Conservation (phyloP, 768 basidiomycete genomes). For the Hericium coralloides region DNA sequence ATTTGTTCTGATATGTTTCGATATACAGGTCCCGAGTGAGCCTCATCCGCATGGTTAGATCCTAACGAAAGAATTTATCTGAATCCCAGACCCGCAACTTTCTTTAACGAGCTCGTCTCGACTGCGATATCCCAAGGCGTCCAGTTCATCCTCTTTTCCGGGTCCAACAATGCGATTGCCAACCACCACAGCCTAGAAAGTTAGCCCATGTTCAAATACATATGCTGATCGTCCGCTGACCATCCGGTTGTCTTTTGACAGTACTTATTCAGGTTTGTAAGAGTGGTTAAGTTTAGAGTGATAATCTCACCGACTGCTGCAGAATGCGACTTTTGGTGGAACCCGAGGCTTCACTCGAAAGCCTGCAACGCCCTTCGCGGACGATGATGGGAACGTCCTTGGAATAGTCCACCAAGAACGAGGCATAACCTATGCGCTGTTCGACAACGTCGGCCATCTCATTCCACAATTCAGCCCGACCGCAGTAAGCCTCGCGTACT, state of each 20-base stretch:
- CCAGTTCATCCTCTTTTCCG: constrained; percentile 5
- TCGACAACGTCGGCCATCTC: constrained; percentile 31
- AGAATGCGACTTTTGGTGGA: constrained; percentile 78
- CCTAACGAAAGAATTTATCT: not conserved
- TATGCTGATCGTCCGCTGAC: not conserved
- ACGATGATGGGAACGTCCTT: constrained; percentile 47
- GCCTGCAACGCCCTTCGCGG: constrained; percentile 61
- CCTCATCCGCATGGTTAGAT: not conserved
- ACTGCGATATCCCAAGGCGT: constrained; percentile 1
- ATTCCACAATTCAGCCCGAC: constrained; percentile 28
- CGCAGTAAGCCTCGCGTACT: constrained; percentile 42
- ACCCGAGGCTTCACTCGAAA: constrained; percentile 63
- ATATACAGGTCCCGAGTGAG: not conserved
- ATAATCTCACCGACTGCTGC: not conserved
- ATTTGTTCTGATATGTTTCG: too few species aligned
- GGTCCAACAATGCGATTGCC: constrained; percentile 8
- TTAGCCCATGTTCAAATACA: not conserved
- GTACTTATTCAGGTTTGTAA: constrained; percentile 6
- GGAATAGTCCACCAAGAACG: constrained; percentile 73
- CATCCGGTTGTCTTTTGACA: not conserved
- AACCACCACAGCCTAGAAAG: constrained; percentile 8
- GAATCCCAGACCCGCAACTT: constrained; percentile 4
- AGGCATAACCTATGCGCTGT: constrained; percentile 38
- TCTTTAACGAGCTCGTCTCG: constrained; percentile 5
- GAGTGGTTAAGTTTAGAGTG: not conserved